A percentile compares a stretch with the other conserved stretches of the same genome.
Evolutionary conservation across 2,329 filamentous ascomycete species (phyloP).

Genomic region (Mollisiaceae sp.): DNA sequence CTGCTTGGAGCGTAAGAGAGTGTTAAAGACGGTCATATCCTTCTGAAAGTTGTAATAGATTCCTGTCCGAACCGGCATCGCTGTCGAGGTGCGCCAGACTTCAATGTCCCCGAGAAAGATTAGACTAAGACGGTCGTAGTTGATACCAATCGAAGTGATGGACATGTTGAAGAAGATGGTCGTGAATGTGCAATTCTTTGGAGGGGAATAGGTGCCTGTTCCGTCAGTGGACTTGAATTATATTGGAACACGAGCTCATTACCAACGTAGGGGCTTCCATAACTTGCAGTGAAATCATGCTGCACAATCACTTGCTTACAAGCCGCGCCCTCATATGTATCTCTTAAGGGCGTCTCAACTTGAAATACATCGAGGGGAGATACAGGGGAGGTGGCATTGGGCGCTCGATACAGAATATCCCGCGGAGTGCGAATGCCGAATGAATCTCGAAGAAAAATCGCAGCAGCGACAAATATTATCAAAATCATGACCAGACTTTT

Average conservation of each 20-base stretch:
- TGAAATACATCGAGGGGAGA: slow-evolving; percentile 29
- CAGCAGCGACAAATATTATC: slow-evolving; percentile 4
- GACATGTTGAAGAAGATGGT: slow-evolving; percentile 60
- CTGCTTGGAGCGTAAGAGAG: slow-evolving; percentile 59
- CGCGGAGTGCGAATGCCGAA: not conserved
- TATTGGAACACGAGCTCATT: slow-evolving; percentile 16
- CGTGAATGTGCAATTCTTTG: slow-evolving; percentile 38
- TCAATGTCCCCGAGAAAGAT: slow-evolving; percentile 68
- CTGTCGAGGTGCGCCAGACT: slow-evolving; percentile 67
- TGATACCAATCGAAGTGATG: slow-evolving; percentile 61
- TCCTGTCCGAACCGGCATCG: slow-evolving; percentile 62
- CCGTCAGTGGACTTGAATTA: slow-evolving; percentile 9
- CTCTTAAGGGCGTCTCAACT: slow-evolving; percentile 33
- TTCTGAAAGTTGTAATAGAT: slow-evolving; percentile 62
- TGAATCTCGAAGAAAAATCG: slow-evolving; percentile 6
- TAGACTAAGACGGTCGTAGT: slow-evolving; percentile 65
- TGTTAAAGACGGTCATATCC: slow-evolving; percentile 68
- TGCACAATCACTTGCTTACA: slow-evolving; percentile 33
- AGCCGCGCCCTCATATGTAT: slow-evolving; percentile 27
- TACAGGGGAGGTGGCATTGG: slow-evolving; percentile 1
- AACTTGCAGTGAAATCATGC: slow-evolving; percentile 72
- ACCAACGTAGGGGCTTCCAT: slow-evolving; percentile 72
- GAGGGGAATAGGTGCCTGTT: slow-evolving; percentile 30
- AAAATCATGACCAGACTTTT: slow-evolving; percentile 14
- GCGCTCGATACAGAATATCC: not conserved